Evolutionary conservation across 345 rosid genomes (phyloP), one percentile per base, ranked within the genome.

Genomic region (Punica granatum): DNA sequence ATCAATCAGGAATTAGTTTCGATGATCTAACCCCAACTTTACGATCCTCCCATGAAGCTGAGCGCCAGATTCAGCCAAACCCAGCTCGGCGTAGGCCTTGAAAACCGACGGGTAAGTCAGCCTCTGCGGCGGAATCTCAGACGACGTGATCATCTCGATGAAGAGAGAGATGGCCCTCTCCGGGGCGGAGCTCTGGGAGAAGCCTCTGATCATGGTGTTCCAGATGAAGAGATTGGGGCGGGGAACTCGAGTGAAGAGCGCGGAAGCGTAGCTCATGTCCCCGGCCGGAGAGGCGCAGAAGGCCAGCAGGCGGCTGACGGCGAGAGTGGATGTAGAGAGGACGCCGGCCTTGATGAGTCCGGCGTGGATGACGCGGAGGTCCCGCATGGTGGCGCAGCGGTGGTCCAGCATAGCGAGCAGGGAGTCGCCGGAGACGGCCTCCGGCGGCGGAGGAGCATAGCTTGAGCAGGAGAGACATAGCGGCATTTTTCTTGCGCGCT

Each of bases 101-200:
- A 92, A 92, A 26, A 90, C 87, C 3, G 95, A 88, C 72, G 97
- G 97, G 68, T 88, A 92, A 63, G 96, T 88, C 56, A 86, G 74
- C 41, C 84, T 80, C 43, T 82, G 85, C 0, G 98, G 98, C 48
- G 80, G 75, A 54, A 77, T 63, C 34, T 69, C 66, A 1, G 83
- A 72, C 71, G 67, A 35, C n/a, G 63, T 54, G 69, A 90, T 65
- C 95, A 90, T 84, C 18, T 83, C 80, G 59, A 83, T 56, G 78
- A 90, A 88, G 41, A 83, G 66, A 54, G 74, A 75, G 60, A 92
- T 67, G 6, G 96, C 83, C 35, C 34, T 59, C 49, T 84, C 80
- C 2, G 97, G 92, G 21, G 46, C 34, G 3, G 86, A 83, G 82
- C 93, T 88, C n/a, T 69, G 77, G 25, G 88, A 84, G 80, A 84